Conservation (phyloP, 257 asterid genomes). For the Vinca minor region DNA sequence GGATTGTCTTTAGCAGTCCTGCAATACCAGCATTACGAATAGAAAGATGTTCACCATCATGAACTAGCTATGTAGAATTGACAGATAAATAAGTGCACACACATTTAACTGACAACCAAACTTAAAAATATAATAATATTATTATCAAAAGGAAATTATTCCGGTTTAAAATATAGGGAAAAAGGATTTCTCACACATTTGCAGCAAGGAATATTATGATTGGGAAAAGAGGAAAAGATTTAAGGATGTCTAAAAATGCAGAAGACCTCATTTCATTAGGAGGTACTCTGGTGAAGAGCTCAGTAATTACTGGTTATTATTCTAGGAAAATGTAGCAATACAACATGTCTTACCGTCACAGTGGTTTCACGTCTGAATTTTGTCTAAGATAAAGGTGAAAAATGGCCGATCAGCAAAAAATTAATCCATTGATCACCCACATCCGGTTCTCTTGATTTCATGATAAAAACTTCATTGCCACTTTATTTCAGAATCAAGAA, state of each 20-base stretch:
- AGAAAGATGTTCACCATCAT: not conserved
- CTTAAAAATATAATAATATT: not conserved
- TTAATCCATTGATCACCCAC: not conserved
- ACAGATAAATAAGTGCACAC: not conserved
- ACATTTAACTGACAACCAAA: not conserved
- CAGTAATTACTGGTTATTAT: not conserved
- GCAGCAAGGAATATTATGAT: not conserved
- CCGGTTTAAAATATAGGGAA: not conserved
- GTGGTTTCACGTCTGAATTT: not conserved
- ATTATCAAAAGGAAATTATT: not conserved
- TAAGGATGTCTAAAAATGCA: not conserved
- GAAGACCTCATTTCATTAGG: not conserved
- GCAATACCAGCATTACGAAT: conserved; percentile 21
- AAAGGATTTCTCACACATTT: not conserved
- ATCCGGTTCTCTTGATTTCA: too few species aligned
- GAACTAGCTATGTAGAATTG: not conserved
- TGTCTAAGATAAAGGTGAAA: not conserved
- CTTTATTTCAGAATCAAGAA: not conserved
- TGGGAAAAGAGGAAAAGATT: not conserved
- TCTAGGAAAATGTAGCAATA: not conserved
- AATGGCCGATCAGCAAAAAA: not conserved
- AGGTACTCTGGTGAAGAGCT: not conserved
- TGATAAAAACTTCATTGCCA: too few species aligned
- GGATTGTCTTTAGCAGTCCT: conserved; percentile 89
- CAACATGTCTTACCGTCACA: not conserved